Conservation (phyloP, 352 stramenopile genomes). For the Vaucheria bursata region DNA sequence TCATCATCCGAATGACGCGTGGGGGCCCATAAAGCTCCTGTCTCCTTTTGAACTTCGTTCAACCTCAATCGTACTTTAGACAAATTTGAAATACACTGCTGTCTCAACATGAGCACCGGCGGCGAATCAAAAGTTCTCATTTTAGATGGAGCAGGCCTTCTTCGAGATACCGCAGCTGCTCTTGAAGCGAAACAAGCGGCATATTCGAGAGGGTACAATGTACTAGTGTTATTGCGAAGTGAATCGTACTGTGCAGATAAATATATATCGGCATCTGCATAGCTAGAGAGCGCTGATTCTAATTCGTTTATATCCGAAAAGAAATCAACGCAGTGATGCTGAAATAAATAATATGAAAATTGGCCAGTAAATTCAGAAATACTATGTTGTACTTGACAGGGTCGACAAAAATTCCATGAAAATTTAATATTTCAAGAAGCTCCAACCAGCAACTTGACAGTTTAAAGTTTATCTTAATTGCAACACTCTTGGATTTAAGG, state of each 20-base stretch:
- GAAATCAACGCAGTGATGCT: slow-evolving; percentile 37
- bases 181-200: background rate
- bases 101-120: background rate
- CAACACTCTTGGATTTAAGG: no score
- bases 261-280: background rate
- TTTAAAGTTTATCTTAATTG: no score
- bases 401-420: no score
- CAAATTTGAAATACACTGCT: background rate
- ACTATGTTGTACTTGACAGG: no score
- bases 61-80: background rate
- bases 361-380: no score
- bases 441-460: no score
- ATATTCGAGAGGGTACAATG: background rate
- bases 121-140: background rate
- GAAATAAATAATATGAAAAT: no score
- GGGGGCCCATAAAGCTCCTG: background rate
- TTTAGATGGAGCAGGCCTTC: background rate
- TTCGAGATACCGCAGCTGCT: background rate
- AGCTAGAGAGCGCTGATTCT: background rate
- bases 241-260: background rate
- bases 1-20: background rate
- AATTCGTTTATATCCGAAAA: slow-evolving; percentile 12
- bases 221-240: background rate
- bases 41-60: background rate
- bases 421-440: no score